Evolutionary conservation across 306 rosid species (phyloP).

Genomic region (Cicer yamashitae): DNA sequence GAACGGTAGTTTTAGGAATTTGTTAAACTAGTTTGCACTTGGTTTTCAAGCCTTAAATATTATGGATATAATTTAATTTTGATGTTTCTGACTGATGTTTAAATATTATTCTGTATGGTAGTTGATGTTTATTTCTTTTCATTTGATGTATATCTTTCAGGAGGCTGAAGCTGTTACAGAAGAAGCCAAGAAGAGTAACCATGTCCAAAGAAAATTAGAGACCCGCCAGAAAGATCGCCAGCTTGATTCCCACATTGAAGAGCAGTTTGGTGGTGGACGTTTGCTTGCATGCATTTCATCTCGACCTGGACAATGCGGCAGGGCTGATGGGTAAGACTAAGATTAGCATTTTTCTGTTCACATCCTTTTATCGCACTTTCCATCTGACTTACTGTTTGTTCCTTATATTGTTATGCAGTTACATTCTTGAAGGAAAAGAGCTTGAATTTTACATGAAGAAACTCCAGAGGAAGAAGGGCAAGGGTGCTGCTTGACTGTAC

Average conservation of each 20-base stretch:
- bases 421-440: constrained; percentile 61
- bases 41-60: not conserved
- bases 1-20: not conserved
- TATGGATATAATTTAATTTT: no score
- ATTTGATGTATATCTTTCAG: constrained; percentile 34
- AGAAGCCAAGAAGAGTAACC: constrained; percentile 56
- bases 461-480: constrained; percentile 57
- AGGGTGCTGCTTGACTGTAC: constrained; percentile 54
- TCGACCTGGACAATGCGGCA: constrained; percentile 64
- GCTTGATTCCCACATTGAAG: constrained; percentile 57
- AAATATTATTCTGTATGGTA: not conserved
- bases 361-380: not conserved
- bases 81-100: no score
- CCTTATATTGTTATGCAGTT: constrained; percentile 21
- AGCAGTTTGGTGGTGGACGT: constrained; percentile 57
- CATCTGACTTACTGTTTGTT: not conserved
- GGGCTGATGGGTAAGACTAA: constrained; percentile 57
- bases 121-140: not conserved
- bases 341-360: not conserved
- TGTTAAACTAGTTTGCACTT: not conserved
- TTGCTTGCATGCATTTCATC: constrained; percentile 60
- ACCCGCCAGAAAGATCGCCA: constrained; percentile 54
- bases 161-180: constrained; percentile 49
- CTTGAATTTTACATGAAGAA: constrained; percentile 62
- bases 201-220: constrained; percentile 56